Percentiles rank a stretch among this genome's conserved stretches.
These are phyloP conservation scores for Cadophora luteo-olivacea DNA, from an alignment of 2,329 filamentous ascomycete species.

Conservation along the genomic window DNA sequence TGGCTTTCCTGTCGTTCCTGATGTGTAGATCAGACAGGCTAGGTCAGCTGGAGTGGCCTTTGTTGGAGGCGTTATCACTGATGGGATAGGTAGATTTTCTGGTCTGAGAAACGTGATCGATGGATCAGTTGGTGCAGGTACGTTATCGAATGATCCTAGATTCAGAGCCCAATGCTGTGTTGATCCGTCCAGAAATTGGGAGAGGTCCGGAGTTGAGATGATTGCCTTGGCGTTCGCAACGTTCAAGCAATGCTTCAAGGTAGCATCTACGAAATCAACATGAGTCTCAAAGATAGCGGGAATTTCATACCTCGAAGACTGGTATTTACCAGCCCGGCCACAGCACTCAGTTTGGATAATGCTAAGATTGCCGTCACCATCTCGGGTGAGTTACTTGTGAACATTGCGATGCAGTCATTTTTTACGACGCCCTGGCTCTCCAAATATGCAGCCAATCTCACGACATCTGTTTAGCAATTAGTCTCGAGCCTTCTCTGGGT, in stretches of 20 bases:
- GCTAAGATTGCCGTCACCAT: conserved; percentile 53
- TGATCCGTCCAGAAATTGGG: conserved; percentile 41
- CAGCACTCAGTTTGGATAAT: conserved; percentile 53
- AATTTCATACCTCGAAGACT: conserved; percentile 51
- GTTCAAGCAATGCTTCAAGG: conserved; percentile 52
- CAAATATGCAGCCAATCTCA: conserved; percentile 51
- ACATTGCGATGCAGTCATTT: conserved; percentile 53
- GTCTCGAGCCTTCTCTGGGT: background rate
- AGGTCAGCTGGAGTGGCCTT: conserved; percentile 47
- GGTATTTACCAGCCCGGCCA: conserved; percentile 54
- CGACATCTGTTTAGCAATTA: conserved; percentile 46
- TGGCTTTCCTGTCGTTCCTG: conserved; percentile 55
- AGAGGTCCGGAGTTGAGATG: conserved; percentile 53
- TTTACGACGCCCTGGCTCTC: conserved; percentile 46
- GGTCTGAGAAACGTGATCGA: conserved; percentile 27
- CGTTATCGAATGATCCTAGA: conserved; percentile 46
- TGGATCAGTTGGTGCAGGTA: conserved; percentile 14
- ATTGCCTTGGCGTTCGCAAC: conserved; percentile 50
- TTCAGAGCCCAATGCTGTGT: conserved; percentile 48
- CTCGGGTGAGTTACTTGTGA: conserved; percentile 56
- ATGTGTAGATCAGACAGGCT: conserved; percentile 53
- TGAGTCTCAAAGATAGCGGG: background rate
- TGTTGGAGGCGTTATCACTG: conserved; percentile 36
- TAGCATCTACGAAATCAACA: conserved; percentile 46
- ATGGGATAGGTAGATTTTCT: conserved; percentile 28